A percentile compares a stretch with the other conserved stretches of the same genome.
phyloP scores from a whole-genome alignment of 192 early-diverging fungal genomes.

The Cetraspora pellucida region DNA sequence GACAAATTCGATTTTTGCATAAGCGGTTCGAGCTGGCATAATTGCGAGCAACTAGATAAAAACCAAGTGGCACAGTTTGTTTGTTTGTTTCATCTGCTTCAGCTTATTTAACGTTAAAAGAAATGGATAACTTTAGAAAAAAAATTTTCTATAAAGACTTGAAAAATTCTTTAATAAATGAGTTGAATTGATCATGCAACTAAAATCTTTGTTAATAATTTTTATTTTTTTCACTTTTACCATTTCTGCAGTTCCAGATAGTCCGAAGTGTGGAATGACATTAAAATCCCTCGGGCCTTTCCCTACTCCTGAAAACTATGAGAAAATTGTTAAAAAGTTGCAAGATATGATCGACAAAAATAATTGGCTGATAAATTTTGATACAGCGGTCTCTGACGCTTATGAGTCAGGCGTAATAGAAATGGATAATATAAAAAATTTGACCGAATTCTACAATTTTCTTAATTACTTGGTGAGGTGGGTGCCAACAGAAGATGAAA shows the following conservation, averaged over 20 bases:
- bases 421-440: background rate
- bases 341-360: background rate
- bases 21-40: too few relatives aligned
- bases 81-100: too few relatives aligned
- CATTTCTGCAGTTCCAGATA: background rate
- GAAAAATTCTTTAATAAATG: background rate
- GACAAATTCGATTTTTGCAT: too few relatives aligned
- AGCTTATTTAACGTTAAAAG: too few relatives aligned
- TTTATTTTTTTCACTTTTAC: background rate
- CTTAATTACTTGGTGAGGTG: constrained; percentile 24
- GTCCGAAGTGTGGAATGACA: background rate
- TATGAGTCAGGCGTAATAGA: background rate
- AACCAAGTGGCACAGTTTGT: too few relatives aligned
- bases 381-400: background rate
- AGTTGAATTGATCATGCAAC: constrained; percentile 11
- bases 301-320: too few relatives aligned
- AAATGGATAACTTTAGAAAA: too few relatives aligned
- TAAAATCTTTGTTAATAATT: background rate
- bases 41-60: too few relatives aligned
- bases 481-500: constrained; percentile 19
- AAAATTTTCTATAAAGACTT: too few relatives aligned
- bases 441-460: background rate
- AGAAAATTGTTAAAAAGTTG: too few relatives aligned
- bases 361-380: background rate
- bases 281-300: too few relatives aligned